These are phyloP conservation scores for Glycyrrhiza uralensis DNA, from an alignment of 306 rosid species.

Conservation along the genomic window DNA sequence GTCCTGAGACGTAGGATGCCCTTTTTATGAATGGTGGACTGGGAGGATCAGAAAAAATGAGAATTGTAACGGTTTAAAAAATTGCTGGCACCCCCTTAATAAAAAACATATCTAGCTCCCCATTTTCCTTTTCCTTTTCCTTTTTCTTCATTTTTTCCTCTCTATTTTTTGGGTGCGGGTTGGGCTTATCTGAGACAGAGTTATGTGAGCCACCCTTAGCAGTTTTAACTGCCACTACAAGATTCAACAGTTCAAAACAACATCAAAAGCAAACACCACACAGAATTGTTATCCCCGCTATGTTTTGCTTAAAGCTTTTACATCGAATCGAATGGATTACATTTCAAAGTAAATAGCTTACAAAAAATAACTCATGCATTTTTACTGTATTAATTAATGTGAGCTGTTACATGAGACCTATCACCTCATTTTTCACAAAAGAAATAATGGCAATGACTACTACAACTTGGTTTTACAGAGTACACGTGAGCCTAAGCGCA, in stretches of 20 bases:
- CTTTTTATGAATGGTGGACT: not conserved
- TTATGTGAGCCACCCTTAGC: not conserved
- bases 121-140: not conserved
- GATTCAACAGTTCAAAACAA: not conserved
- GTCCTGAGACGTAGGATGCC: not conserved
- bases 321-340: conserved; percentile 1
- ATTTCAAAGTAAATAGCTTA: conserved; percentile 8
- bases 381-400: not conserved
- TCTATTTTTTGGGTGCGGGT: not conserved
- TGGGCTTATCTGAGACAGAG: not conserved
- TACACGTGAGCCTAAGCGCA: conserved; percentile 44
- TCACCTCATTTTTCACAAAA: conserved; percentile 10
- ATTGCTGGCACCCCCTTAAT: not conserved
- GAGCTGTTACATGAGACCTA: conserved; percentile 7
- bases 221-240: not conserved
- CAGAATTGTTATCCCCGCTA: not conserved
- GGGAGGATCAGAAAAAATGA: not conserved
- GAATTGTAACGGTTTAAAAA: not conserved
- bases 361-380: not conserved
- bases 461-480: conserved; percentile 4
- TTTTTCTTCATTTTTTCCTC: no score
- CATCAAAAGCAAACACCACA: conserved; percentile 5
- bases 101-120: not conserved
- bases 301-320: not conserved
- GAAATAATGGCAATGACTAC: conserved; percentile 2